These are phyloP conservation scores for Sugiyamaella neomexicana DNA, from an alignment of 1,139 yeast species.

Conservation along the genomic window DNA sequence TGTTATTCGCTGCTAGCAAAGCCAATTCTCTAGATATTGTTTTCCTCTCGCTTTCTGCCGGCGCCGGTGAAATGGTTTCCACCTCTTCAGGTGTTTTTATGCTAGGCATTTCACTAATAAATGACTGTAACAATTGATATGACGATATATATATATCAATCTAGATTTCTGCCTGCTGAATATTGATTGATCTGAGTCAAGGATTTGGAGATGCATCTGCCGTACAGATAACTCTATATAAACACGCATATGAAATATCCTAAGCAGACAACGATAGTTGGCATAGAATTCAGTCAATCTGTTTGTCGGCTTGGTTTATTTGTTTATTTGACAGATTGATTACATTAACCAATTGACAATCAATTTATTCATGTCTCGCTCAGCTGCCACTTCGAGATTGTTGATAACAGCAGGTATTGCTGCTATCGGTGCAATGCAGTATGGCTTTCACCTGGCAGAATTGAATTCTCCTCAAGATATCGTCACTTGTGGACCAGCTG, in stretches of 20 bases:
- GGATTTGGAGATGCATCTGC: not conserved
- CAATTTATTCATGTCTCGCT: not conserved
- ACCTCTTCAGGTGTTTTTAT: not conserved
- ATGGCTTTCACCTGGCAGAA: conserved; percentile 88
- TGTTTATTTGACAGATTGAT: too few species aligned
- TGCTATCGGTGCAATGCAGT: conserved; percentile 73
- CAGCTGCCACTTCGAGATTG: conserved; percentile 7
- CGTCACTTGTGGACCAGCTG: conserved; percentile 50
- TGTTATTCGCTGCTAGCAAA: conserved; percentile 11
- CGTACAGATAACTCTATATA: not conserved
- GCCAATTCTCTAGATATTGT: conserved; percentile 9
- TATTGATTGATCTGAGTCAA: too few species aligned
- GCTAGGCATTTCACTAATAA: not conserved
- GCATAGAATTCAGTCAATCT: too few species aligned
- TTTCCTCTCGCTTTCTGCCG: not conserved
- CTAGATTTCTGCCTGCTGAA: too few species aligned
- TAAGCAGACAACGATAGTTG: too few species aligned
- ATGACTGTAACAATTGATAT: too few species aligned
- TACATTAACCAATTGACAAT: too few species aligned
- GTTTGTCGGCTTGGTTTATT: too few species aligned
- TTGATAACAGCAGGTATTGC: conserved; percentile 28
- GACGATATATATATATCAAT: too few species aligned
- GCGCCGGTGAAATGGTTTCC: not conserved
- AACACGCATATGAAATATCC: not conserved
- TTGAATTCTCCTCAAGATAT: conserved; percentile 77